Base-by-base conservation (phyloP, 257 asterid genomes). In the Salvia hispanica region DNA sequence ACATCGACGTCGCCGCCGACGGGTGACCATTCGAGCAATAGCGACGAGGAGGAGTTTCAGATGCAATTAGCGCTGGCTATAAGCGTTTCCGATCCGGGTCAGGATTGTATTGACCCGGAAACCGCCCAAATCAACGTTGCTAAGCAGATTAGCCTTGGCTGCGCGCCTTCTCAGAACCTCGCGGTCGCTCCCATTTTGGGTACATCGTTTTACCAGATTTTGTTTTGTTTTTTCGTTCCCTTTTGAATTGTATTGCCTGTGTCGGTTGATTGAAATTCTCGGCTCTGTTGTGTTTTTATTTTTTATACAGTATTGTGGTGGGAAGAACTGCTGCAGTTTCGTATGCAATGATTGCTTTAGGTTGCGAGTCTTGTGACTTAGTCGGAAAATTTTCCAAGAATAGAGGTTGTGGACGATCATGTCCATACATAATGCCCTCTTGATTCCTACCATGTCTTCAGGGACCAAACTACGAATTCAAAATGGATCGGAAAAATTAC, bases 31-130 rank as follows among this genome's bases (percentile, higher is more conserved):
- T 75, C 80, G 45, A 55, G 18, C 46, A 34, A 21, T n/a, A 67
- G 67, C 33, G 77, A 79, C 46, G 97, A 94, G 83, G 99, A 94
- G 95, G 99, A 94, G 81, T 94, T 88, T 74, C 96, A 94, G 81
- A 86, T 94, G 74, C 98, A 94, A 73, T 77, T 94, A 85, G 99
- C 98, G 66, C 72, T 94, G 79, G 99, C 98, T 67, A 91, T 94
- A 78, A 94, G 99, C 80, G 98, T 84, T 15, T 94, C 99, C 62
- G 98, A 91, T 88, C 87, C 66, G 34, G 81, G 77, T 43, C 84
- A 69, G 31, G 78, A 37, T 13, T 36, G 58, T 75, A 91, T 85
- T 80, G 98, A 94, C 85, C 81, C 90, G 47, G 96, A 91, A 75
- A 83, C 88, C 7, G 94, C 96, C 6, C 98, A 91, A 80, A 88